Evolutionary conservation across 176 grass and related monocot species (phyloP).

Genomic region (Musa beccarii): DNA sequence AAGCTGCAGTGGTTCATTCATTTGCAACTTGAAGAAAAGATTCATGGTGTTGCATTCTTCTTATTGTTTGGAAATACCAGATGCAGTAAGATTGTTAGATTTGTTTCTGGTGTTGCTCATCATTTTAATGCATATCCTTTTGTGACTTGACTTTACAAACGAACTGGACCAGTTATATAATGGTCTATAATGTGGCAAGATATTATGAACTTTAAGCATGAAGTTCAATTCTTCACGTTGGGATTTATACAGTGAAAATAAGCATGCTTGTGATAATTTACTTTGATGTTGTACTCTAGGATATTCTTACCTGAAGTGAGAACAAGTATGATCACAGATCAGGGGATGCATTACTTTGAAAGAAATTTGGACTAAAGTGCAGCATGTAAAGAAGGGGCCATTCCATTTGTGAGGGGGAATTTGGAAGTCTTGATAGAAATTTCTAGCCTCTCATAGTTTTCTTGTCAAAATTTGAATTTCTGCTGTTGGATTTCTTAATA

Average conservation of each 20-base stretch:
- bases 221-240: background rate
- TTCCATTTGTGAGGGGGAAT: background rate
- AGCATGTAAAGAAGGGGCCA: background rate
- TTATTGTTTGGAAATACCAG: background rate
- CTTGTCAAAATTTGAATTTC: background rate
- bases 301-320: background rate
- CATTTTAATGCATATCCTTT: background rate
- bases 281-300: no score
- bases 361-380: background rate
- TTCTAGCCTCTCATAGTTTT: background rate
- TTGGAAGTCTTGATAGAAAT: background rate
- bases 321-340: background rate
- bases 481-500: background rate
- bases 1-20: no score
- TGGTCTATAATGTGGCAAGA: background rate
- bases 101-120: background rate
- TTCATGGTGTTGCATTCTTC: background rate
- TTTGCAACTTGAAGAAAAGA: no score
- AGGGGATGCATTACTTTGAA: background rate
- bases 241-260: no score
- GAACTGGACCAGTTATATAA: background rate
- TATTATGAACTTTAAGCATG: background rate
- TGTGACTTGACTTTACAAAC: background rate
- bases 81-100: background rate
- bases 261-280: no score